phyloP scores from a whole-genome alignment of 495 filamentous ascomycete species.

The Aspergillus bertholletiae region DNA sequence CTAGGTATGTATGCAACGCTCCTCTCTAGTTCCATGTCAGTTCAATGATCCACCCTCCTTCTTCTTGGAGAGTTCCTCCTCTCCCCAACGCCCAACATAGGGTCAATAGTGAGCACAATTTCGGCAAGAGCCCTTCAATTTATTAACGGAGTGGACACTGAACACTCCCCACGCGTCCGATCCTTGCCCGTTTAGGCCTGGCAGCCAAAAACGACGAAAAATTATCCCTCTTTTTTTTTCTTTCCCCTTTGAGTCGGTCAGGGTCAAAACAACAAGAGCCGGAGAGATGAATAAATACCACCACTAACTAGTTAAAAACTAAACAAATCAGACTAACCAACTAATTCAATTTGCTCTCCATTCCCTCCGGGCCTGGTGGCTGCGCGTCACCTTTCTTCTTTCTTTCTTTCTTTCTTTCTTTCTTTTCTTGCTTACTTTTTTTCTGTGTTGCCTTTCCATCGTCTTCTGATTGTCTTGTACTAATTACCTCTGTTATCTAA shows the following conservation, averaged over 20 bases:
- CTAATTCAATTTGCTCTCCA: neutral
- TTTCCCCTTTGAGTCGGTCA: neutral
- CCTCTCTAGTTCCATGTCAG: neutral
- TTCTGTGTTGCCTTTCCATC: too few relatives aligned
- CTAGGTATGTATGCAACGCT: too few relatives aligned
- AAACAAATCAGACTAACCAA: too few relatives aligned
- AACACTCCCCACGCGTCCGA: slow-evolving; percentile 8
- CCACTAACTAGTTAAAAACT: too few relatives aligned
- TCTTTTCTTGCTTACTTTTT: neutral
- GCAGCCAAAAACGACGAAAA: neutral
- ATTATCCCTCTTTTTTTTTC: neutral
- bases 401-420: slow-evolving; percentile 5
- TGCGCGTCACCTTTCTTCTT: slow-evolving; percentile 13
- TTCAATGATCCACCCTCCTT: neutral
- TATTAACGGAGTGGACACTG: neutral
- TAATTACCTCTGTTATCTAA: neutral
- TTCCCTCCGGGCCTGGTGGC: neutral
- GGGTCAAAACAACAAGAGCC: neutral
- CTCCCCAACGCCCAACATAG: neutral
- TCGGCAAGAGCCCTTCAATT: neutral
- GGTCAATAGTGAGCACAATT: neutral
- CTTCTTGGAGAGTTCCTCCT: too few relatives aligned
- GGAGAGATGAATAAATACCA: neutral
- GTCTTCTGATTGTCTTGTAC: too few relatives aligned
- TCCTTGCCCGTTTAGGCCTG: slow-evolving; percentile 3